Evolutionary conservation across 305 asterid genomes (phyloP).

Genomic region (Caryopteris hybrid): DNA sequence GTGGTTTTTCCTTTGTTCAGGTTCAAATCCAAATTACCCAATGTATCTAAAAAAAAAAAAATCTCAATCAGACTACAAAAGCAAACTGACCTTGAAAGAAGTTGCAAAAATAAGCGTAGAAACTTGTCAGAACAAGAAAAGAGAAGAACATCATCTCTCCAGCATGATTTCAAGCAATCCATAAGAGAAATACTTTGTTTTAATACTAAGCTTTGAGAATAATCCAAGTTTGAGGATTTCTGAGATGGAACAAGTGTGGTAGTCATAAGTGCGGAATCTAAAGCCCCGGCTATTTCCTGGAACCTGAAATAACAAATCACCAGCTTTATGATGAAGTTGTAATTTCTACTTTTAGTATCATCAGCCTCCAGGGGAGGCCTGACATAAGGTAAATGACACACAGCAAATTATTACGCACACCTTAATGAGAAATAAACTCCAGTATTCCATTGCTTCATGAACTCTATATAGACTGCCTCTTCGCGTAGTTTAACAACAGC

Average conservation of each 20-base stretch:
- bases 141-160: constrained; percentile 88
- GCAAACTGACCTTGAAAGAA: constrained; percentile 68
- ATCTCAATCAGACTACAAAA: constrained; percentile 9
- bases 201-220: constrained; percentile 50
- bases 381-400: neutral
- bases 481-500: constrained; percentile 72
- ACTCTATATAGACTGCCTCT: constrained; percentile 75
- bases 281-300: constrained; percentile 96
- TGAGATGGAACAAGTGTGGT: constrained; percentile 50
- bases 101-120: constrained; percentile 90
- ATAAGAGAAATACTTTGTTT: constrained; percentile 78
- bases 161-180: constrained; percentile 87
- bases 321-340: constrained; percentile 13
- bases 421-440: constrained; percentile 94
- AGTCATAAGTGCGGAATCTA: constrained; percentile 83
- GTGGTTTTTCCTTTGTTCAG: constrained; percentile 12
- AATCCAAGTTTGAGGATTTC: constrained; percentile 38
- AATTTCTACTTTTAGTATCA: constrained; percentile 2
- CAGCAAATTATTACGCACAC: constrained; percentile 25
- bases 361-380: constrained; percentile 17
- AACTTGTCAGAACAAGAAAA: constrained; percentile 91
- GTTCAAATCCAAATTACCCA: constrained; percentile 3
- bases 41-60: neutral
- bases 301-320: constrained; percentile 57
- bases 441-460: constrained; percentile 91